Base-by-base conservation (phyloP, 108 stramenopile genomes). In the Nitzschia sp. region DNA sequence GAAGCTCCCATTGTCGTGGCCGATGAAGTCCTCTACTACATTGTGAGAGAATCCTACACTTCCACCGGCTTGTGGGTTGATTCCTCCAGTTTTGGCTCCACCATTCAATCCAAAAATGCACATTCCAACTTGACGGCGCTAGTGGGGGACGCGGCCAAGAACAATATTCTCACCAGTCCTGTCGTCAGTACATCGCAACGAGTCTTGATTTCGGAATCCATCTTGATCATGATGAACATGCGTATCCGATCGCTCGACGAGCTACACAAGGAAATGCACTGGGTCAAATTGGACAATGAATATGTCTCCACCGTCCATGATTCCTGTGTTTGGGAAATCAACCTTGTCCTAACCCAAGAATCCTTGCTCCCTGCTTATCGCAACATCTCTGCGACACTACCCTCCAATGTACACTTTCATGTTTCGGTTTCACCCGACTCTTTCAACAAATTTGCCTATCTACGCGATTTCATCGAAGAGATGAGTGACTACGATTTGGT, bases 81-180 rank as follows among this genome's bases (percentile, higher is more conserved):
- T 10, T 17, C 61, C 3, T n/a, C 40, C 21, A 46, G 43, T 24
- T 62, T 62, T 46, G 61, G 43, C 6, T 62, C 61, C 3, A 62
- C 43, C 43, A 62, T 62, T 46, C 61, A 62, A 44, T 62, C 61
- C 43, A 62, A 43, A 43, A 62, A 62, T 46, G 61, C 61, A n/a
- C 61, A 62, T 24, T 44, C 41, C 15, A 62, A 62, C 40, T 42
- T 62, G 11, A 62, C 61, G 11, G 19, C 17, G 15, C 20, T 62
- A 1, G 40, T 62, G 22, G 61, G 61, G 19, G 43, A 17, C 19
- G n/a, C 61, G 17, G 42, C 61, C 17, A n/a, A 44, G 9, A 46
- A 43, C 61, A 44, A 40, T 20, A 62, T 62, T 41, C 12, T 21
- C 19, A 40, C 29, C 57, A 40, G 24, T 12, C 14, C 46, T 48